A percentile compares a stretch with the other conserved stretches of the same genome.
Conservation (phyloP, 495 filamentous ascomycete genomes). For the Halenospora varia region DNA sequence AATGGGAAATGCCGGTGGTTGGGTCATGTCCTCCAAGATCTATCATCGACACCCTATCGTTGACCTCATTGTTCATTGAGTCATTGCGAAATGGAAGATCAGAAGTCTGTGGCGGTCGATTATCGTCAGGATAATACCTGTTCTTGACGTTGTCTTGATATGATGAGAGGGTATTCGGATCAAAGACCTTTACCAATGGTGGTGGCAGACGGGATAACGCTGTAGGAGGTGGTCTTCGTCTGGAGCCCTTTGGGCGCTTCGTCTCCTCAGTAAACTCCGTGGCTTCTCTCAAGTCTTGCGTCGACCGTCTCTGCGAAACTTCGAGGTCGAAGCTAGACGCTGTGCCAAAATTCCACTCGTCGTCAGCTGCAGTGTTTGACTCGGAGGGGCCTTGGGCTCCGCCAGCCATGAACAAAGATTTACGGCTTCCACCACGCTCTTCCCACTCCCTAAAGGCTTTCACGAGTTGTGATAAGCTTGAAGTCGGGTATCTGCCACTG, state of each 20-base stretch:
- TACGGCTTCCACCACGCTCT: constrained; percentile 72
- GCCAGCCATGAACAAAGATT: constrained; percentile 73
- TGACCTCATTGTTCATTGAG: constrained; percentile 43
- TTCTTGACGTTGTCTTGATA: constrained; percentile 58
- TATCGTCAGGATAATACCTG: constrained; percentile 42
- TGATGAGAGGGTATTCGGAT: constrained; percentile 51
- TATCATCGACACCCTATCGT: constrained; percentile 52
- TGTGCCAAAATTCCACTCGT: constrained; percentile 92
- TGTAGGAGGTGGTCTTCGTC: constrained; percentile 46
- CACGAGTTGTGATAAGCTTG: constrained; percentile 67
- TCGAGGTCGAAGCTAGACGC: constrained; percentile 76
- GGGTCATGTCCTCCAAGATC: constrained; percentile 49
- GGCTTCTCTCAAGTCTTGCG: constrained; percentile 39
- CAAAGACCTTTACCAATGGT: constrained; percentile 53
- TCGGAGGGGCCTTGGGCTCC: constrained; percentile 63
- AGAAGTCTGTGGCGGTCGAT: constrained; percentile 32
- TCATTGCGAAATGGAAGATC: constrained; percentile 53
- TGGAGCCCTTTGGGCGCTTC: constrained; percentile 32
- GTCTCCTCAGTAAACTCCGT: constrained; percentile 39
- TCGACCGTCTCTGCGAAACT: constrained; percentile 39
- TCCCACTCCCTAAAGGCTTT: constrained; percentile 84
- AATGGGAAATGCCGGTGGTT: constrained; percentile 41
- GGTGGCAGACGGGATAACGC: constrained; percentile 40
- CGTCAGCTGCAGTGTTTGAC: constrained; percentile 37
- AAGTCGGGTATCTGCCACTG: constrained; percentile 62